These are phyloP conservation scores for Entomophthora muscae DNA, from an alignment of 371 early-diverging fungal genomes.

Conservation along the genomic window DNA sequence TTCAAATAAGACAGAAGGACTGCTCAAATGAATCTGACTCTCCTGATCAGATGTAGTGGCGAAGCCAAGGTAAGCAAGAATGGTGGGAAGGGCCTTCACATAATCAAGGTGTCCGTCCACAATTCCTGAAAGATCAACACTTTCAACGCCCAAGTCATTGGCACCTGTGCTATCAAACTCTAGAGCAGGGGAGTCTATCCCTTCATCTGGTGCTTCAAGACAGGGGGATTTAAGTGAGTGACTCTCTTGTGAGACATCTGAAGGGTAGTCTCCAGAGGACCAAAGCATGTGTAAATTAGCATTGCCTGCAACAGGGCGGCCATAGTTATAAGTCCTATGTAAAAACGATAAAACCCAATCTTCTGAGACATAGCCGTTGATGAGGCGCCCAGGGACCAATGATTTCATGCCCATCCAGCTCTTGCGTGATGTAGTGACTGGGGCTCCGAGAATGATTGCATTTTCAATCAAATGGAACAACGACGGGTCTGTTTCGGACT, in stretches of 20 bases:
- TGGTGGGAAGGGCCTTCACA: neutral
- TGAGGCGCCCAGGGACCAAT: conserved; percentile 67
- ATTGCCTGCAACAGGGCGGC: neutral
- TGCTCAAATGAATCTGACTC: no score
- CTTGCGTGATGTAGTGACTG: conserved; percentile 25
- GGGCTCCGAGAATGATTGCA: conserved; percentile 42
- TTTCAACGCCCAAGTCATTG: neutral
- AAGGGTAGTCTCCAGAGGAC: neutral
- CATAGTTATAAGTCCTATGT: neutral
- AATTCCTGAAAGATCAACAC: conserved; percentile 1
- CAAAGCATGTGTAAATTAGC: neutral
- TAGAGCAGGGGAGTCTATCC: neutral
- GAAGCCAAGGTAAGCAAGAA: neutral
- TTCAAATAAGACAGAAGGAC: no score
- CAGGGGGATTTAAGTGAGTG: neutral
- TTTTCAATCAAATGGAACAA: neutral
- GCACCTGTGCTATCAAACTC: neutral
- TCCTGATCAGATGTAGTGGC: neutral
- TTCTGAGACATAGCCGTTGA: conserved; percentile 73
- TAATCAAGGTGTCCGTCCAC: conserved; percentile 3
- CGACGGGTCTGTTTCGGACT: neutral
- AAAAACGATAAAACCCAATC: conserved; percentile 76
- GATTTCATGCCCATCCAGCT: conserved; percentile 25
- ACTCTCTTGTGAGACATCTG: neutral
- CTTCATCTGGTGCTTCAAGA: neutral